These are phyloP conservation scores for Breviolum minutum DNA, from an alignment of 73 alveolate genomes.

Conservation along the genomic window DNA sequence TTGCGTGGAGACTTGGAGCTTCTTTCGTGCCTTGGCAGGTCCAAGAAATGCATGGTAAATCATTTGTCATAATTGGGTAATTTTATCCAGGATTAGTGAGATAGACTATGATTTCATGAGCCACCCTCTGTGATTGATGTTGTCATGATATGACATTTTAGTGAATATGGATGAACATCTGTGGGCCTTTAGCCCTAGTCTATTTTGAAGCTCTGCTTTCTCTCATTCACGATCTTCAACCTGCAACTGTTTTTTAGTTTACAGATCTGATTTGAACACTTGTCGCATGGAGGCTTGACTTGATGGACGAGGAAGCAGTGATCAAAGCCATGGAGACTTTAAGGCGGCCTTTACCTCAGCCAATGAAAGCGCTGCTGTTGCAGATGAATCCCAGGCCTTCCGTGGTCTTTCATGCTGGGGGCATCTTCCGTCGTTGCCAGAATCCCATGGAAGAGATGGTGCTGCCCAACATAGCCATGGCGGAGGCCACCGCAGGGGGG, in stretches of 20 bases:
- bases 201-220: not conserved
- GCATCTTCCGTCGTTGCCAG: slow-evolving; percentile 75
- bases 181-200: too few species aligned
- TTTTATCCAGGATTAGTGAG: too few species aligned
- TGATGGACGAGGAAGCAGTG: slow-evolving; percentile 67
- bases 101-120: too few species aligned
- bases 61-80: too few species aligned
- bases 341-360: slow-evolving; percentile 4
- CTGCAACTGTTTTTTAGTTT: not conserved
- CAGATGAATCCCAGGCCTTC: not conserved
- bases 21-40: slow-evolving; percentile 9
- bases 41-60: too few species aligned
- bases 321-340: not conserved
- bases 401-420: slow-evolving; percentile 60
- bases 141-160: too few species aligned
- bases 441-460: slow-evolving; percentile 55
- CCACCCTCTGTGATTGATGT: too few species aligned
- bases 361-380: not conserved
- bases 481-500: not conserved
- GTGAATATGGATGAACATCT: too few species aligned
- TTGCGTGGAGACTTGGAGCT: slow-evolving; percentile 26
- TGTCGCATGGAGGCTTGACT: slow-evolving; percentile 39
- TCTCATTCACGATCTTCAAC: not conserved
- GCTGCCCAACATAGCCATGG: slow-evolving; percentile 76
- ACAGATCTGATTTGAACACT: not conserved